Base-by-base conservation (phyloP, 2,329 filamentous ascomycete genomes). In the Zelopaecilomyces penicillatus region DNA sequence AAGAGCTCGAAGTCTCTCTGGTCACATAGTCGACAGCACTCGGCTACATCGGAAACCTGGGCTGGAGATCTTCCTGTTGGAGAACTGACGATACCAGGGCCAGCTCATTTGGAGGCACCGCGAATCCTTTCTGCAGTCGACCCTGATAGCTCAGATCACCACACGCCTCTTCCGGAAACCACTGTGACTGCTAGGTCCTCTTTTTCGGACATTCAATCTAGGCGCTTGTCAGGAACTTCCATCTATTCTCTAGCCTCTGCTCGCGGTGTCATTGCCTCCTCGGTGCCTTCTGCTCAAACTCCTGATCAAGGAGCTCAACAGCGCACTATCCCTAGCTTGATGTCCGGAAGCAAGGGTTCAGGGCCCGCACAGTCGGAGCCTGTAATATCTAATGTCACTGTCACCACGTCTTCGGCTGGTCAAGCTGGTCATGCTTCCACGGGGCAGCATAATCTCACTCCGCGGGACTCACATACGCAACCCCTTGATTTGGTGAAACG, bases 171-270 rank as follows among this genome's bases (percentile, higher is more conserved):
- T 40, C 69, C 75, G 40, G 78, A 82, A 45, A 59, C 71, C 35
- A 64, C 73, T 40, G 59, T 70, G 50, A 64, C 64, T 39, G 57
- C 67, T 35, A 67, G 67, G 42, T 67, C 69, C 19, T 76, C 76
- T 9, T 62, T 70, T 47, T 74, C 74, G 11, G 73, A 76, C 19
- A 56, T 62, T 26, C 69, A 82, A 34, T 70, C 70, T 37, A 84
- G 86, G 56, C 79, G 85, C 41, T 71, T 85, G 59, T 89, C 85
- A 27, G 75, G 83, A 48, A 86, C 83, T 6, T 90, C 85, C 1
- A 67, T 87, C 41, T 84, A 85, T 57, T 87, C 84, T 30, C 65
- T 85, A 27, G 76, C 78, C 37, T 85, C 82, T 5, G 76, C 71
- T 43, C 75, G 75, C 38, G 74, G 71, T 30, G 67, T 71, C 29